Evolutionary conservation across 2,329 filamentous ascomycete species (phyloP), one percentile per base, ranked within the genome.

Genomic region (Teratosphaeria nubilosa): DNA sequence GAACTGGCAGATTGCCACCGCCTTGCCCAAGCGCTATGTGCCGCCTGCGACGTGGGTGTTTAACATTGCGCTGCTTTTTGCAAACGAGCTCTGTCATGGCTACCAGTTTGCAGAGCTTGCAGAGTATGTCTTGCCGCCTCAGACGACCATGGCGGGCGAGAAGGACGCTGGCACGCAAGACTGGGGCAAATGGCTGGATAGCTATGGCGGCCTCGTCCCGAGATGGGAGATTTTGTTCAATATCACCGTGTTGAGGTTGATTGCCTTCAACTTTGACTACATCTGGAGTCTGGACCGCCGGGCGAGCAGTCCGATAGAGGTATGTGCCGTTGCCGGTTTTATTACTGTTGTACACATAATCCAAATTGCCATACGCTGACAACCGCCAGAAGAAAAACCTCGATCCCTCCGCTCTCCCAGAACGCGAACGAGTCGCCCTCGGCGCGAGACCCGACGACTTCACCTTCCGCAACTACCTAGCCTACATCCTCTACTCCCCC

Each of bases 201-300:
- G 80, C 56, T 86, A 87, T 63, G 85, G 90, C 7, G 94, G 94
- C 0, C 76, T 99, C n/a, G 85, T 95, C 70, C 80, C 86, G 0
- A 83, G 92, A 59, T 99, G 94, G 94, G 90, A 97, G 72, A 86
- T 99, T n/a, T 80, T 96, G 5, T 99, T 99, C 80, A 99, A 99
- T 69, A 84, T 99, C 61, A 96, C 92, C 2, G 86, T 97, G 27
- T 77, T 99, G 58, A 86, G 94, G 5, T 79, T 97, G 53, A 91
- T 99, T 67, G 96, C 92, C 72, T 99, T 96, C 80, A 97, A 97
- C 72, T 74, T 99, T 70, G 94, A 99, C 74, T 91, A 95, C 72
- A 92, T 95, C 72, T 99, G 94, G 92, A 94, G 89, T 66, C 73
- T 88, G 2, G 84, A 88, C 63, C 80, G 83, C 59, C 76, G 81